phyloP scores from a whole-genome alignment of 2,329 filamentous ascomycete species.

The Chrysoporthe deuterocubensis region DNA sequence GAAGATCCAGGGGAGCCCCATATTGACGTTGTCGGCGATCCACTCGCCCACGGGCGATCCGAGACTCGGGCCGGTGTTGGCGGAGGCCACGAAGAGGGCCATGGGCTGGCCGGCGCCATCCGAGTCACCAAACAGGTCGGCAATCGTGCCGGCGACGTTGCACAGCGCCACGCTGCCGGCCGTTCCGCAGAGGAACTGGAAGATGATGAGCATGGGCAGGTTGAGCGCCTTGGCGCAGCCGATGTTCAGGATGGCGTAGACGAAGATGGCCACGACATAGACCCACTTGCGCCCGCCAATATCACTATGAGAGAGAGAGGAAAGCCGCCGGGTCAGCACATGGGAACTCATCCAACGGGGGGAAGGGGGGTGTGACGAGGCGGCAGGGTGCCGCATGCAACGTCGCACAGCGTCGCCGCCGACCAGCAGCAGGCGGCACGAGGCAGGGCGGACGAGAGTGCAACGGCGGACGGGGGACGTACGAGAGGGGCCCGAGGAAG shows the following conservation, averaged over 20 bases:
- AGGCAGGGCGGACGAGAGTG: not conserved
- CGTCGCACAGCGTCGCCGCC: constrained; percentile 7
- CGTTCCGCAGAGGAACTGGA: constrained; percentile 41
- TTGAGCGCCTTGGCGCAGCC: constrained; percentile 41
- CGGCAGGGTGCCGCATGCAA: not conserved
- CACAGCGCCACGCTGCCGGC: constrained; percentile 42
- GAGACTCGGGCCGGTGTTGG: constrained; percentile 45
- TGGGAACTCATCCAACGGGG: not conserved
- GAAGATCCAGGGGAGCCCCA: constrained; percentile 46
- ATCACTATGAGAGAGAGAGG: constrained; percentile 35
- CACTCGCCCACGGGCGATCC: constrained; percentile 46
- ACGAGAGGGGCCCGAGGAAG: constrained; percentile 46
- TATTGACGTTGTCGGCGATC: constrained; percentile 41
- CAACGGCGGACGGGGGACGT: constrained; percentile 29
- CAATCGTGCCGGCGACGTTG: constrained; percentile 43
- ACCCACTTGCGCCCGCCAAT: constrained; percentile 49
- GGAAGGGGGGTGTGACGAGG: not conserved
- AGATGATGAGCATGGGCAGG: constrained; percentile 45
- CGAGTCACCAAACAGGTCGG: constrained; percentile 42
- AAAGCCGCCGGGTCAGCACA: not conserved
- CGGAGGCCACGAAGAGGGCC: constrained; percentile 46
- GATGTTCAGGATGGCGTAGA: constrained; percentile 42
- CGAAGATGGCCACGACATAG: constrained; percentile 42
- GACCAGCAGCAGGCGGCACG: constrained; percentile 1
- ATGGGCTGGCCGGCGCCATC: constrained; percentile 47